phyloP scores from a whole-genome alignment of 495 filamentous ascomycete species.

The Xylaria venustula region DNA sequence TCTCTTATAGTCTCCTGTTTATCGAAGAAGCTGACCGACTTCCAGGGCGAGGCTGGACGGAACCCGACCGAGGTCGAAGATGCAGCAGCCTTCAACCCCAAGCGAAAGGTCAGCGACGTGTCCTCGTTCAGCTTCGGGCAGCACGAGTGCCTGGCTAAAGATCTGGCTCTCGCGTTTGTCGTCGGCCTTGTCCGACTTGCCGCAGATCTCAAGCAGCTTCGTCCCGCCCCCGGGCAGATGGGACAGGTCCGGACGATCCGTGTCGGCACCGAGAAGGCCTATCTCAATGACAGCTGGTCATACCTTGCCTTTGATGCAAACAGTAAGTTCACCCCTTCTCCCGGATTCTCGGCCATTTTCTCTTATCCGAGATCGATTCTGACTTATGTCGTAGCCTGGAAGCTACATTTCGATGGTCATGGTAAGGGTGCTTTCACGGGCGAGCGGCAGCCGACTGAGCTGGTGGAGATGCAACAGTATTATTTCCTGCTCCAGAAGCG shows the following conservation, averaged over 20 bases:
- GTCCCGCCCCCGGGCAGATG: conserved; percentile 38
- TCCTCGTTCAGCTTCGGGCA: conserved; percentile 30
- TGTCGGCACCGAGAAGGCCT: conserved; percentile 30
- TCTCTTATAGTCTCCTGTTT: not conserved
- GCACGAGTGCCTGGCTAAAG: conserved; percentile 31
- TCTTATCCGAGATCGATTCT: not conserved
- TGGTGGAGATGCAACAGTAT: conserved; percentile 22
- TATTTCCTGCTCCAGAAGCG: conserved; percentile 21
- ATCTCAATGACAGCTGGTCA: conserved; percentile 42
- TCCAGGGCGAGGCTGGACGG: conserved; percentile 29
- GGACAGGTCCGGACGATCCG: conserved; percentile 34
- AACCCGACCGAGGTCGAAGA: conserved; percentile 22
- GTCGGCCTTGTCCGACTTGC: conserved; percentile 31
- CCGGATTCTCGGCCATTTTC: not conserved
- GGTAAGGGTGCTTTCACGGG: conserved; percentile 19
- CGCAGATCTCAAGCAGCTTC: conserved; percentile 35
- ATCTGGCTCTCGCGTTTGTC: conserved; percentile 25
- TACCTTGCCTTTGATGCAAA: conserved; percentile 36
- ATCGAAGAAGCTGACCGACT: not conserved
- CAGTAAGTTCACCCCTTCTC: conserved; percentile 22
- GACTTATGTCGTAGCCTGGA: conserved; percentile 22
- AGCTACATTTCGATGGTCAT: conserved; percentile 21
- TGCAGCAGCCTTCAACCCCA: conserved; percentile 22
- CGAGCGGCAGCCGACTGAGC: conserved; percentile 15
- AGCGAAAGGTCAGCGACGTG: conserved; percentile 15